Conservation (phyloP, 2,329 filamentous ascomycete species). For the Albophoma yamanashiensis region DNA sequence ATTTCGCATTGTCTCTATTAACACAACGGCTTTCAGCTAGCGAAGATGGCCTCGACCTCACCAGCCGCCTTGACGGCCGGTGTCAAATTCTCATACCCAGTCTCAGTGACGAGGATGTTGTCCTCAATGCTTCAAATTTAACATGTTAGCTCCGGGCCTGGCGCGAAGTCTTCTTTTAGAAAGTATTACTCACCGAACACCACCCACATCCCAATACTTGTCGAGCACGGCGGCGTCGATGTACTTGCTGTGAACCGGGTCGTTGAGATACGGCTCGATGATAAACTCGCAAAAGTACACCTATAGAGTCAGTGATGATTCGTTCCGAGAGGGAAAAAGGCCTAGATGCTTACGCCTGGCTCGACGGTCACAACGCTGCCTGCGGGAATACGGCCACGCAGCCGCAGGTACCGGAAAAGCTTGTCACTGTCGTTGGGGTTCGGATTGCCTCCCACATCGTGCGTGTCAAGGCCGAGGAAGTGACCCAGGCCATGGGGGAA, state of each 20-base stretch:
- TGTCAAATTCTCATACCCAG: conserved; percentile 63
- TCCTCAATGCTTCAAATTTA: conserved; percentile 44
- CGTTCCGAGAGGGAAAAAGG: background rate
- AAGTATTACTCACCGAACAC: conserved; percentile 44
- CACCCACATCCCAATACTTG: conserved; percentile 73
- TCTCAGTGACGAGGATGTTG: conserved; percentile 61
- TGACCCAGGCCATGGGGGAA: conserved; percentile 88
- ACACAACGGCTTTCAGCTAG: background rate
- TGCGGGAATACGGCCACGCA: conserved; percentile 63
- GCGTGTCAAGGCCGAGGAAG: conserved; percentile 86
- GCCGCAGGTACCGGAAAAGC: conserved; percentile 79
- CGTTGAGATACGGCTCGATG: conserved; percentile 66
- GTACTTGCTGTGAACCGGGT: conserved; percentile 61
- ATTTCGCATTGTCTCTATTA: background rate
- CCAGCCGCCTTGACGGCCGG: conserved; percentile 57
- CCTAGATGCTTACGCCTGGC: conserved; percentile 56
- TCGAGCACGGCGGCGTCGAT: conserved; percentile 66
- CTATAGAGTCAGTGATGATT: conserved; percentile 22
- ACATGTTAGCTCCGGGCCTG: background rate
- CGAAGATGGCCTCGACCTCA: conserved; percentile 38
- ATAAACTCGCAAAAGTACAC: conserved; percentile 91
- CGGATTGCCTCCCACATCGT: conserved; percentile 72
- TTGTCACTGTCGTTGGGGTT: conserved; percentile 70
- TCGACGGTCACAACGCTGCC: conserved; percentile 89
- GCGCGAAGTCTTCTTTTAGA: background rate